These are phyloP conservation scores for Carex littledalei DNA, from an alignment of 176 grass and related monocot species.

Conservation along the genomic window DNA sequence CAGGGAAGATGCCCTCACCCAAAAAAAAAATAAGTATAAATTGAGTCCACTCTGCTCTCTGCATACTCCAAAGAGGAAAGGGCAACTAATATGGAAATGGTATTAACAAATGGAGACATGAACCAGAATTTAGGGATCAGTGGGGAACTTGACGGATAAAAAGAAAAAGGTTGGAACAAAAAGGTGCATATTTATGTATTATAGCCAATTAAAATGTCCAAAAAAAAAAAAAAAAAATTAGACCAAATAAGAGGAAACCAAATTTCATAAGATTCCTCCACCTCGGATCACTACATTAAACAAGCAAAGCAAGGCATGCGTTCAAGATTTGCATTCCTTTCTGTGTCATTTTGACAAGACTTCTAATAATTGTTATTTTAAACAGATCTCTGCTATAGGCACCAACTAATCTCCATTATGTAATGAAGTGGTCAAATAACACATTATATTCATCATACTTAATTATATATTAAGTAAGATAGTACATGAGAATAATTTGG, in stretches of 20 bases:
- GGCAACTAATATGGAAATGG: conserved; percentile 24
- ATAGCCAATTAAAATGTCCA: background rate
- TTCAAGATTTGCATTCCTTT: background rate
- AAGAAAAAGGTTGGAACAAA: conserved; percentile 19
- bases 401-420: no score
- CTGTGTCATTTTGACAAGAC: conserved; percentile 4
- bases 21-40: background rate
- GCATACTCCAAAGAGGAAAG: conserved; percentile 11
- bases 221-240: background rate
- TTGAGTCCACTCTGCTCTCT: conserved; percentile 27
- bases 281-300: background rate
- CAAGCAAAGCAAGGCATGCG: conserved; percentile 13
- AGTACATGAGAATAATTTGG: no score
- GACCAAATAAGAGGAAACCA: conserved; percentile 14
- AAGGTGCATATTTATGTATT: conserved; percentile 11
- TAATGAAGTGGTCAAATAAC: no score
- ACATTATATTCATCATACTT: no score
- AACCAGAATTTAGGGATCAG: conserved; percentile 41
- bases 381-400: no score
- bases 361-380: background rate
- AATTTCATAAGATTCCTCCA: conserved; percentile 25
- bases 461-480: no score
- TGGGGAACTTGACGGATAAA: conserved; percentile 33
- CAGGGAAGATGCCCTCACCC: background rate
- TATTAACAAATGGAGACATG: conserved; percentile 26